phyloP scores from a whole-genome alignment of 148 eudicot genomes.

The Vaccinium corymbosum region DNA sequence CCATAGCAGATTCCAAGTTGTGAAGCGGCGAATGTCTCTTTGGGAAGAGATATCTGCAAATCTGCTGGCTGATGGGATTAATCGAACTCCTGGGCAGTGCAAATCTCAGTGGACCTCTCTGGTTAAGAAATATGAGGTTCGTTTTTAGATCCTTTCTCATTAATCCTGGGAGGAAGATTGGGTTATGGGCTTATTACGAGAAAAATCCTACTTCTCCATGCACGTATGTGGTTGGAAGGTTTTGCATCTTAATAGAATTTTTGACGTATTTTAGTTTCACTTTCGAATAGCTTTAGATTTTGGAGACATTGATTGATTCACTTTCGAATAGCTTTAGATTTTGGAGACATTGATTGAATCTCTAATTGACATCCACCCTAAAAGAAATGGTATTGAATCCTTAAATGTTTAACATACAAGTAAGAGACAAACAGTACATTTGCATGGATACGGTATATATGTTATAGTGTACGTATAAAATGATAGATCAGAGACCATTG shows the following conservation, averaged over 20 bases:
- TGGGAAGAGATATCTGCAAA: slow-evolving; percentile 91
- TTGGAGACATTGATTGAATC: neutral
- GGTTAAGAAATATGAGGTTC: slow-evolving; percentile 87
- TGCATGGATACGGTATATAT: neutral
- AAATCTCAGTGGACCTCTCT: slow-evolving; percentile 92
- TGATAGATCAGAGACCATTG: neutral
- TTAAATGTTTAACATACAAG: neutral
- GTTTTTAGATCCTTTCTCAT: slow-evolving; percentile 12
- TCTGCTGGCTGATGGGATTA: slow-evolving; percentile 56
- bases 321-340: no score
- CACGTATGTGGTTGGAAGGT: neutral
- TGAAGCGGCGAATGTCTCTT: slow-evolving; percentile 79
- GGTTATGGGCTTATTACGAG: neutral
- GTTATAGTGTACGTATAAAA: neutral
- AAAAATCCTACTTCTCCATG: neutral
- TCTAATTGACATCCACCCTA: neutral
- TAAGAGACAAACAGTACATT: neutral
- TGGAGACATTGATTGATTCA: neutral
- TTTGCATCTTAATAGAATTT: neutral
- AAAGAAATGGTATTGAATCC: neutral
- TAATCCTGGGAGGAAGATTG: neutral
- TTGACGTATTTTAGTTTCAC: neutral
- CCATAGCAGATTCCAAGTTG: slow-evolving; percentile 66
- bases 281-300: neutral
- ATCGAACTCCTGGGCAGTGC: slow-evolving; percentile 88